A percentile compares a stretch with the other conserved stretches of the same genome.
These are phyloP conservation scores for Neurospora sp. DNA, from an alignment of 2,329 filamentous ascomycete genomes.

Conservation along the genomic window DNA sequence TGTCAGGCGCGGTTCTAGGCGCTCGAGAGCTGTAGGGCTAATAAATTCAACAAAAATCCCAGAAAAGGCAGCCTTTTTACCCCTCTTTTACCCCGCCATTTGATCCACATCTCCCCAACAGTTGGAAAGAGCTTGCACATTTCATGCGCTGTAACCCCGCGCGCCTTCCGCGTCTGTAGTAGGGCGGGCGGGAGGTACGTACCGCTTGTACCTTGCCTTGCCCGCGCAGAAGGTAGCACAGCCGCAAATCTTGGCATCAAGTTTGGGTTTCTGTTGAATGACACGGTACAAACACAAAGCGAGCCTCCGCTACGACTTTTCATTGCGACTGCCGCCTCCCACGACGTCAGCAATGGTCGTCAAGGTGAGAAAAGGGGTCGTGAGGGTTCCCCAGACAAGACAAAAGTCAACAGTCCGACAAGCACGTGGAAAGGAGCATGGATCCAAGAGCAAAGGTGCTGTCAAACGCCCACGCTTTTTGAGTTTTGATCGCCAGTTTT, in stretches of 20 bases:
- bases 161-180: neutral
- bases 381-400: neutral
- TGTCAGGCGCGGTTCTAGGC: neutral
- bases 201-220: neutral
- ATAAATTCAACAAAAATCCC: slow-evolving; percentile 4
- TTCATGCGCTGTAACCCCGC: neutral
- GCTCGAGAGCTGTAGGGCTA: neutral
- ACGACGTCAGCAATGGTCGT: neutral
- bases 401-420: neutral
- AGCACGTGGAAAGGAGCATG: neutral
- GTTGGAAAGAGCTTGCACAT: neutral
- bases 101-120: slow-evolving; percentile 8
- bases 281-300: neutral
- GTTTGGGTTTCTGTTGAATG: neutral
- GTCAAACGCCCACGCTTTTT: neutral
- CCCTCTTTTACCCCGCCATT: neutral
- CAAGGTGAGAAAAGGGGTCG: neutral
- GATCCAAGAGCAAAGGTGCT: neutral
- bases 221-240: neutral
- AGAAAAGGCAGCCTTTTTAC: neutral
- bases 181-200: neutral
- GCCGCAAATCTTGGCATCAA: neutral
- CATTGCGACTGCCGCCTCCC: neutral
- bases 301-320: no score
- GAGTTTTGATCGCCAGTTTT: neutral